Evolutionary conservation across 75 land plant species (phyloP).

Genomic region (Ceratopteris richardii): DNA sequence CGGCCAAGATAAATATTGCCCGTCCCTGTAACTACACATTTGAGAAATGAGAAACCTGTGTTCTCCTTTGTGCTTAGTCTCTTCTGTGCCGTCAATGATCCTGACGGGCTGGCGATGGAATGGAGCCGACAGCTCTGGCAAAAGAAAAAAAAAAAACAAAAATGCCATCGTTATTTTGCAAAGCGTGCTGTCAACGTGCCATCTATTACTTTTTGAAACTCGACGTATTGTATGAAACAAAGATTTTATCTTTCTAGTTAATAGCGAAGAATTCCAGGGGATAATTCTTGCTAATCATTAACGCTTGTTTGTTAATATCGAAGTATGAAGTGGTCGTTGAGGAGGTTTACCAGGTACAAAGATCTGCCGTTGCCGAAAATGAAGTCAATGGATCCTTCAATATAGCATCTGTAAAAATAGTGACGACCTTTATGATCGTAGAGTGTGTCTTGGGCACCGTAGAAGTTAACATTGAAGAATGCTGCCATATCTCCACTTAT

Average conservation of each 20-base stretch:
- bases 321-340: no score
- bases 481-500: slow-evolving; percentile 84
- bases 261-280: no score
- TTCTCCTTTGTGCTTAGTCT: slow-evolving; percentile 7
- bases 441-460: slow-evolving; percentile 86
- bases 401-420: slow-evolving; percentile 80
- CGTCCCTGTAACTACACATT: slow-evolving; percentile 32
- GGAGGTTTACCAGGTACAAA: slow-evolving; percentile 60
- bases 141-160: no score
- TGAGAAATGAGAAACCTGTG: slow-evolving; percentile 25
- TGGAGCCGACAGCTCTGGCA: slow-evolving; percentile 56
- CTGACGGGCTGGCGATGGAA: slow-evolving; percentile 33
- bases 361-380: slow-evolving; percentile 82
- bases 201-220: no score
- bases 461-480: slow-evolving; percentile 67
- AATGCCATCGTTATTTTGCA: no score
- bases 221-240: no score
- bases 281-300: no score
- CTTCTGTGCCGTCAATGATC: slow-evolving; percentile 75
- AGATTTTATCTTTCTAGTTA: no score
- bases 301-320: no score
- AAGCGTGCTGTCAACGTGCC: no score
- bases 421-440: slow-evolving; percentile 83
- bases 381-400: slow-evolving; percentile 85
- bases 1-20: slow-evolving; percentile 24